Base-by-base conservation (phyloP, 352 stramenopile species). In the Phytophthora parvispora region DNA sequence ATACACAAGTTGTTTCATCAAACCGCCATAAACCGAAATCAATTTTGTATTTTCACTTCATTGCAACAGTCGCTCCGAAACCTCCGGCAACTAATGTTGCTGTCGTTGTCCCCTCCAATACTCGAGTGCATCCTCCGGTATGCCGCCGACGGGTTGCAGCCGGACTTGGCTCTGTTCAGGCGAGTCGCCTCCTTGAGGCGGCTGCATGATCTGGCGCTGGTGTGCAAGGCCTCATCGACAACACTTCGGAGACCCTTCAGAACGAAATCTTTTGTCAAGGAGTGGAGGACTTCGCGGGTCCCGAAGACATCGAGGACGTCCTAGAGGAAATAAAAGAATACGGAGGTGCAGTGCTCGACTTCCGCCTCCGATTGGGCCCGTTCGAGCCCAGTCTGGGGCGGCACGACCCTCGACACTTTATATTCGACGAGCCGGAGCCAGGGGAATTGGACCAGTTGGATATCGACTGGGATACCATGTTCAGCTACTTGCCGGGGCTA, bases 391-490 rank as follows among this genome's bases (percentile, higher is more conserved):
- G 27, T 27, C 48, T 12, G 3, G 15, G 27, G 4, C 8, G 15
- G 3, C 48, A 36, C 16, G 48, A 34, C 48, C 29, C 18, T 18
- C 25, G 22, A 5, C 25, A 34, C 47, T 53, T 29, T 27, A 6
- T 28, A 3, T 28, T 27, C 29, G 20, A 5, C n/a, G 29, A 29
- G 7, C 43, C n/a, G 6, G 43, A 50, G 9, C 22, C n/a, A 13
- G 10, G 10, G 2, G 38, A 60, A 6, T 27, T 50, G 4, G 54
- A 62, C 18, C 4, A 42, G 15, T n/a, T 62, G 22, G 18, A 43
- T 6, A 31, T 62, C 20, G 28, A 53, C 28, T 62, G 54, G 54
- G 27, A 43, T 6, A 47, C 31, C 1, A 15, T 59, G n/a, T 62
- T 62, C 25, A 12, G 8, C 25, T 12, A 38, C 12, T 16, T 62